Evolutionary conservation across 371 early-diverging fungal species (phyloP).

Genomic region (Blastocladiella emersonii): DNA sequence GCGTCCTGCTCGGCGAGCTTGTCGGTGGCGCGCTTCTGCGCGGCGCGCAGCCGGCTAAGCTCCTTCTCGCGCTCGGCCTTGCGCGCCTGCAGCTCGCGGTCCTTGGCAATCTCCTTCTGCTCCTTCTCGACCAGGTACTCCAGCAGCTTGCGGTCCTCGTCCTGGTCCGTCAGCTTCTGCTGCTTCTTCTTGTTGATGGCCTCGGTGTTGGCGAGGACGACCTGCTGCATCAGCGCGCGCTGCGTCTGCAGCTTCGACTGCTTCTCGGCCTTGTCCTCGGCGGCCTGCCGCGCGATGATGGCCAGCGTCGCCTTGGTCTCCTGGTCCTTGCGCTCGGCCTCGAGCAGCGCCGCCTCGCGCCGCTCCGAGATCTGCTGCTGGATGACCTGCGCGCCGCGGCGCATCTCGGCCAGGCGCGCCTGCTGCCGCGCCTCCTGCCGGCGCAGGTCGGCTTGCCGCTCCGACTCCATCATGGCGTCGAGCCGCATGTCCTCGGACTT

Average conservation of each 20-base stretch:
- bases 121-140: conserved; percentile 38
- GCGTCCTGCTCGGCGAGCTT: conserved; percentile 41
- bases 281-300: conserved; percentile 18
- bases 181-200: conserved; percentile 32
- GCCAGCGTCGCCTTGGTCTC: conserved; percentile 33
- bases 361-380: conserved; percentile 35
- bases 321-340: conserved; percentile 31
- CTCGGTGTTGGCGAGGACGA: conserved; percentile 6
- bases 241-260: conserved; percentile 21
- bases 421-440: conserved; percentile 28
- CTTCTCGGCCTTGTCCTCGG: conserved; percentile 29
- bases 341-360: conserved; percentile 28
- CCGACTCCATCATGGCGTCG: conserved; percentile 37
- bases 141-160: conserved; percentile 32
- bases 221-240: conserved; percentile 22
- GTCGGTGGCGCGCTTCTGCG: conserved; percentile 30
- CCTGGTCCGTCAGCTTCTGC: conserved; percentile 26
- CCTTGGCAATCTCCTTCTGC: conserved; percentile 28
- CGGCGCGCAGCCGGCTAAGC: conserved; percentile 30
- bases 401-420: conserved; percentile 20
- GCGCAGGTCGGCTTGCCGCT: conserved; percentile 27
- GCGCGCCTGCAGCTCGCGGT: conserved; percentile 17
- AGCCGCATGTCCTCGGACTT: conserved; percentile 31
- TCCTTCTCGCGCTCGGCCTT: conserved; percentile 35
- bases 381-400: conserved; percentile 32